A percentile compares a stretch with the other conserved stretches of the same genome.
phyloP scores from a whole-genome alignment of 495 filamentous ascomycete genomes.

The Trichoderma gamsii region DNA sequence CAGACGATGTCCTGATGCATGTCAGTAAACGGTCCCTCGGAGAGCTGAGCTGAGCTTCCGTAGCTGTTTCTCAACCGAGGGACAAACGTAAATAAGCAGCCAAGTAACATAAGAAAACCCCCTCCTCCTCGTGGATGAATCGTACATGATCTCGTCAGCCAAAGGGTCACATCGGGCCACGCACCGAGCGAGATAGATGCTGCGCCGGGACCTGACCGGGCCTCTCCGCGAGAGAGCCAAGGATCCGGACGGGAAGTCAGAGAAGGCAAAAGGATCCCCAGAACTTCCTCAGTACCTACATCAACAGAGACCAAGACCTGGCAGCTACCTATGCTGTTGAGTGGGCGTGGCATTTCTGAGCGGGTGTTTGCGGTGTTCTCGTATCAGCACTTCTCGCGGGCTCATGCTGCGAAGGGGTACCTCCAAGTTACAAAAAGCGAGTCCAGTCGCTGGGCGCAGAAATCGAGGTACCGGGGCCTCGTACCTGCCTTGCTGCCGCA shows the following conservation, averaged over 20 bases:
- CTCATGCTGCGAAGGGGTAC: too few species aligned
- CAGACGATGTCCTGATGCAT: background rate
- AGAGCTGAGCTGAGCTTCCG: too few species aligned
- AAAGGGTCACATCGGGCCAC: conserved; percentile 6
- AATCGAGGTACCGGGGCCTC: background rate
- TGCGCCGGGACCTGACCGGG: background rate
- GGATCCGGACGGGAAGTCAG: background rate
- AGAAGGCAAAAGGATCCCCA: background rate
- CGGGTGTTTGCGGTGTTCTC: too few species aligned
- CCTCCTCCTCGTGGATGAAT: too few species aligned
- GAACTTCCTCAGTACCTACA: background rate
- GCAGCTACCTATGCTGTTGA: too few species aligned
- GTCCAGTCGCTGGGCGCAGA: background rate
- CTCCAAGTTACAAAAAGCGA: background rate
- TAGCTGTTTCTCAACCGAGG: too few species aligned
- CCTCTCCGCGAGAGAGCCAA: background rate
- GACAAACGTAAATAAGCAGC: too few species aligned
- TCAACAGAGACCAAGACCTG: background rate
- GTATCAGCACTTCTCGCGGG: too few species aligned
- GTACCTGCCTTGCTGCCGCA: conserved; percentile 11
- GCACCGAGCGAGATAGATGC: background rate
- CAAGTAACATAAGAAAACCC: too few species aligned
- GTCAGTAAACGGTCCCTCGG: background rate
- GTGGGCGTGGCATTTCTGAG: too few species aligned
- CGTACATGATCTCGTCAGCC: background rate